Conservation (phyloP, 345 rosid species). For the Passiflora organensis region DNA sequence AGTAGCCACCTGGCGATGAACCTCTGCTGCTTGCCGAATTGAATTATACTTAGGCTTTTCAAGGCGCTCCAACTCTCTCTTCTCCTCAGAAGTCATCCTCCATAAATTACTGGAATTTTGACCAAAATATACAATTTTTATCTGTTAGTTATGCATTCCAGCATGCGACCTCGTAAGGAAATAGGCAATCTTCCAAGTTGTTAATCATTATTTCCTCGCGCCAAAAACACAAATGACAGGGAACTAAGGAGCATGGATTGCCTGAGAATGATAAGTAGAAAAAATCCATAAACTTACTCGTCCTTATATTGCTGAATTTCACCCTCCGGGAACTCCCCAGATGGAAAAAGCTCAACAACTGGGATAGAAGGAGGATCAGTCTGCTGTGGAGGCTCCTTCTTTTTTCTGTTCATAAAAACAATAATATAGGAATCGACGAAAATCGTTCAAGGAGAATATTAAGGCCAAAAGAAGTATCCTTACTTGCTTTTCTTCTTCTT, state of each 20-base stretch:
- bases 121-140: no score
- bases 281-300: conserved; percentile 49
- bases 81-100: conserved; percentile 96
- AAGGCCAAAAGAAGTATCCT: conserved; percentile 25
- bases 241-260: background rate
- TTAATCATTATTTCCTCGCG: no score
- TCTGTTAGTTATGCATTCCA: no score
- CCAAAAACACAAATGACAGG: no score
- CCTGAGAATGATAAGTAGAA: background rate
- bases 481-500: conserved; percentile 96
- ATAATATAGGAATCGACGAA: background rate
- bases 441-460: background rate
- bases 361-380: conserved; percentile 88
- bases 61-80: conserved; percentile 83
- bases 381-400: conserved; percentile 70
- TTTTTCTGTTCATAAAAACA: conserved; percentile 47
- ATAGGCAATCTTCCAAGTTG: no score
- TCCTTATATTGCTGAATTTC: conserved; percentile 95
- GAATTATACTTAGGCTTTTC: conserved; percentile 83
- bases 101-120: conserved; percentile 62
- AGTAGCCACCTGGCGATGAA: conserved; percentile 79
- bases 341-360: conserved; percentile 69
- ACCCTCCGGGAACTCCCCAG: conserved; percentile 95
- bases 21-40: conserved; percentile 95
- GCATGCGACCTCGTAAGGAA: no score